Evolutionary conservation across 495 filamentous ascomycete genomes (phyloP), one percentile per base, ranked within the genome.

Genomic region (Lasiosphaeria hispida): DNA sequence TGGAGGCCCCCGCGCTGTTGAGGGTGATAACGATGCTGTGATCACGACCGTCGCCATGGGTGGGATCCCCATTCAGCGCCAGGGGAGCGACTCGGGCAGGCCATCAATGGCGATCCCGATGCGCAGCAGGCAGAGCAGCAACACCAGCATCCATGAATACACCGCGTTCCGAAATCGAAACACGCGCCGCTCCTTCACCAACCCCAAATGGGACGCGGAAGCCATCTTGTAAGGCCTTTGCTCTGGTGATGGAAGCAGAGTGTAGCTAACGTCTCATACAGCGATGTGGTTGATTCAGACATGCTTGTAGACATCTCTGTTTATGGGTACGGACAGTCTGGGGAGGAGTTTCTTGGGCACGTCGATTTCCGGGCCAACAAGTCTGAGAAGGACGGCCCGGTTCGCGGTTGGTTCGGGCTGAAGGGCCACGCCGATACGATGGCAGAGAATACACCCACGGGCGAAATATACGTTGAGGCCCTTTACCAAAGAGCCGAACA

Each of bases 201-300:
- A 91, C 66, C 95, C 95, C 1, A 89, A 90, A 61, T 98, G 94
- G 94, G 89, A 95, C 70, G 92, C 96, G 53, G 92, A 95, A 68
- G 92, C 94, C 33, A 82, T 89, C 50, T 98, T 97, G 93, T 97
- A 82, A 76, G 91, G 81, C 30, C 13, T 11, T 54, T 7, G 7
- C 4, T 14, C 18, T 0, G 0, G 1, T 13, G 11, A 10, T 3
- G 35, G 10, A 14, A 53, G 9, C 50, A 30, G 5, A 41, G 6
- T 38, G 11, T 10, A 36, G 64, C 79, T 82, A 65, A 79, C 69
- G 54, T 17, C 0, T 48, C 39, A 40, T 58, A 30, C 23, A 97
- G 93, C 77, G 94, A 98, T 74, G 93, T 97, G 59, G 86, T 97
- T 44, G 92, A 92, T 58, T 88, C 92, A 59, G 86, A 96, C 66